Evolutionary conservation across 805 yeast genomes (phyloP), one percentile per base, ranked within the genome.

Genomic region (Middelhovenomyces tepae): DNA sequence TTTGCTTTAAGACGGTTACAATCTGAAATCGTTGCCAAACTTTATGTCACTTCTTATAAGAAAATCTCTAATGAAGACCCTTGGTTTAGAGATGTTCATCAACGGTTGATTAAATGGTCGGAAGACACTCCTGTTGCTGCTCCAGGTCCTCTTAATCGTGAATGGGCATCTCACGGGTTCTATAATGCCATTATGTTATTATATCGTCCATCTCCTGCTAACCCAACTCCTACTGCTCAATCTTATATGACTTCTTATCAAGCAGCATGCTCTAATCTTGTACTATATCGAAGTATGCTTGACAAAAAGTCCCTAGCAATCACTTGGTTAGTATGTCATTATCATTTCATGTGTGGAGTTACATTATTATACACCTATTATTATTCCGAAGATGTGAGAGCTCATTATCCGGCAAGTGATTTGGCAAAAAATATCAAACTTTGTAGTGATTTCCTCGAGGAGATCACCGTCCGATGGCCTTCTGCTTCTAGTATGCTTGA

Each of bases 271-370:
- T 28, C 33, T 10, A 35, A 31, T 14, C 22, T 35, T 7, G 23
- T 19, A n/a, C 25, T 35, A 7, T 35, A 35, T 16, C 24, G 34
- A 5, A 25, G 22, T 4, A 29, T 35, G 33, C 31, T 35, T 5
- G 32, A 23, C 3, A 19, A 24, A 8, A 24, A 27, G 11, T 35
- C 39, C 7, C 27, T 35, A 3, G 32, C 31, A 19, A 32, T 35
- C 15, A 35, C 39, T 15, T 35, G 39, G 39, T 24, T 35, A 10
- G 28, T 35, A 8, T 35, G 39, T 23, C 39, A 35, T 25, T 35
- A 35, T 18, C 22, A 21, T 9, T 35, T 35, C 16, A 31, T 31
- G 21, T 35, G 39, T 18, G 39, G 39, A 7, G 26, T 35, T 15
- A 35, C 39, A 6, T 23, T 35, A 14, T 20, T 35, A 11, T 35